Evolutionary conservation across 768 basidiomycete species (phyloP), one percentile per base, ranked within the genome.

Genomic region (Panus rudis): DNA sequence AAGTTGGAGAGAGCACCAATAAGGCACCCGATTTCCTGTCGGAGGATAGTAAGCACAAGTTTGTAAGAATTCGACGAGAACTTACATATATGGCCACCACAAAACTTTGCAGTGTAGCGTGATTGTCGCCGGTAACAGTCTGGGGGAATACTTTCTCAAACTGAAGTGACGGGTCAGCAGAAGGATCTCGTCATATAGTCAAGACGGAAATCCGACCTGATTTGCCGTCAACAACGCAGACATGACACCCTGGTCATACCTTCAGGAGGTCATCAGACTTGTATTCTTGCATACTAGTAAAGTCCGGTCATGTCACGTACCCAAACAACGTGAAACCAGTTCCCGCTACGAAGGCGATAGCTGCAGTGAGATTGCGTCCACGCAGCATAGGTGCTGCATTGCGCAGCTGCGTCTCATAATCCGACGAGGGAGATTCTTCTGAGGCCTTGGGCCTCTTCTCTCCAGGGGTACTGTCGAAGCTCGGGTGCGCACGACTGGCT

Each of bases 231-330:
- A 59, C 17, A 81, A 63, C 14, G 79, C 77, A n/a, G 73, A 75
- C 79, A 83, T 79, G 24, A 81, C 81, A 32, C 79, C 80, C 54
- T 82, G 81, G 52, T 82, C 81, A 60, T 81, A 82, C 21, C 77
- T 78, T 38, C 12, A 19, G 1, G 14, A n/a, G 22, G 30, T 6
- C 12, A 26, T 32, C 8, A 20, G n/a, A 20, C 16, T 37, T 28
- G 6, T 8, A 25, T 21, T n/a, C 22, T 23, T 21, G 14, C 13
- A 20, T 20, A 13, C 27, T 6, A 13, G 31, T 13, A 26, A n/a
- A n/a, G 4, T 21, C 7, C 8, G 34, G 22, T 14, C 39, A 23
- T 5, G 8, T 20, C 13, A 49, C 65, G 38, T 50, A 76, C 68
- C 81, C 80, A 47, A 81, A 79, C n/a, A 77, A 63, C 10, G 75